Conservation (phyloP, 1,139 yeast genomes). For the Arxiozyma telluris region DNA sequence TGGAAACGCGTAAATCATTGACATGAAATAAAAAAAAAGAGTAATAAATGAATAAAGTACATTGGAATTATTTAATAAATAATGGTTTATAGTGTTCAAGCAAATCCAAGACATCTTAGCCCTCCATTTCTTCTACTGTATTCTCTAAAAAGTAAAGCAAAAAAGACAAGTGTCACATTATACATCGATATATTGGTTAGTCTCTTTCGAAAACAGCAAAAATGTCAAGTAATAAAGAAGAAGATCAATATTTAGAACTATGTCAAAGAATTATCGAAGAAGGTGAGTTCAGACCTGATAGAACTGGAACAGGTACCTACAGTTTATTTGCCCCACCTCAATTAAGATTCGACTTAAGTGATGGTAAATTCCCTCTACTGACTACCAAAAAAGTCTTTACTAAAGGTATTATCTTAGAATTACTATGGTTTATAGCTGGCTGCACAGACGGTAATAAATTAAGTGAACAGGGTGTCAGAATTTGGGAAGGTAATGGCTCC, state of each 20-base stretch:
- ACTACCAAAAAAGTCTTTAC: constrained; percentile 91
- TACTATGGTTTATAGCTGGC: constrained; percentile 88
- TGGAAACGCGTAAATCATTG: too few relatives aligned
- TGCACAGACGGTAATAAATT: constrained; percentile 78
- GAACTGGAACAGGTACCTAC: constrained; percentile 95
- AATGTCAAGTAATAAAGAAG: constrained; percentile 39
- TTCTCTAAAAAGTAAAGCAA: too few relatives aligned
- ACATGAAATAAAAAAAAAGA: background rate
- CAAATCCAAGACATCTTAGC: background rate
- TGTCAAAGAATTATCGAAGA: constrained; percentile 66
- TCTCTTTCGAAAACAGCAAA: background rate
- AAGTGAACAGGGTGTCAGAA: constrained; percentile 75
- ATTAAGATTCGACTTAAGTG: constrained; percentile 64
- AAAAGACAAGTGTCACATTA: background rate
- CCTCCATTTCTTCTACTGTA: too few relatives aligned
- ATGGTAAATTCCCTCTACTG: constrained; percentile 72
- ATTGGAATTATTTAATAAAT: too few relatives aligned
- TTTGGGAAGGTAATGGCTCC: constrained; percentile 99
- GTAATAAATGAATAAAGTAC: too few relatives aligned
- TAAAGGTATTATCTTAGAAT: constrained; percentile 79
- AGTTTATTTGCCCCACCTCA: constrained; percentile 95
- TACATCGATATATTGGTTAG: background rate
- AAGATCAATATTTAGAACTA: constrained; percentile 76
- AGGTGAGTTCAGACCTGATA: constrained; percentile 87
- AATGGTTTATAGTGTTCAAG: background rate